Evolutionary conservation across 2,329 filamentous ascomycete species (phyloP).

Genomic region (Fusarium gaditjirri): DNA sequence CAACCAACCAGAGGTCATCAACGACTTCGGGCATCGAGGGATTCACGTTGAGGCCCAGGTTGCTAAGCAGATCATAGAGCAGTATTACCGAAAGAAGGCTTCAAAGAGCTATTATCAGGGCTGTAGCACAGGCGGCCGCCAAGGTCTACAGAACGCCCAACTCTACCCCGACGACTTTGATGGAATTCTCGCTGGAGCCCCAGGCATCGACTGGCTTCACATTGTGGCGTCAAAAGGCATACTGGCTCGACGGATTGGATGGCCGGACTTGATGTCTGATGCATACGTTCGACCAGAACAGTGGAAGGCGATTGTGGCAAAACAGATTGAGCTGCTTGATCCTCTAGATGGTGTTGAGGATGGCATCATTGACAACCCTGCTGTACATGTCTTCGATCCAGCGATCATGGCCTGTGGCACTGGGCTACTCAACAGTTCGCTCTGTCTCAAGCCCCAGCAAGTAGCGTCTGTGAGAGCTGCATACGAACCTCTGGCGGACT

Average conservation of each 20-base stretch:
- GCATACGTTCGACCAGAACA: constrained; percentile 10
- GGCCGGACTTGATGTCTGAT: neutral
- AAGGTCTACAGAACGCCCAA: constrained; percentile 10
- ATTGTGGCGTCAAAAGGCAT: constrained; percentile 15
- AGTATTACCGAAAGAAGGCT: neutral
- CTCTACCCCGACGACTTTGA: constrained; percentile 12
- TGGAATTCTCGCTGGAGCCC: constrained; percentile 1
- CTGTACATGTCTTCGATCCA: neutral
- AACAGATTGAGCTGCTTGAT: constrained; percentile 11
- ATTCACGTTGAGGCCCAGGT: neutral
- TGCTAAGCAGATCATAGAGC: constrained; percentile 4
- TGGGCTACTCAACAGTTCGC: neutral
- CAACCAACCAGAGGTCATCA: neutral
- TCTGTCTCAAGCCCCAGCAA: constrained; percentile 1
- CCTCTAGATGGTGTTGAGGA: constrained; percentile 6
- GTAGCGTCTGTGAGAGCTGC: neutral
- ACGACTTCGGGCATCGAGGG: constrained; percentile 13
- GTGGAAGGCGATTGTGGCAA: neutral
- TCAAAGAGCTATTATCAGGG: constrained; percentile 7
- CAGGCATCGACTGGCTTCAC: constrained; percentile 10
- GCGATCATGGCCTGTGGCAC: neutral
- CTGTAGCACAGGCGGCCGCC: constrained; percentile 1
- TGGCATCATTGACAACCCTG: constrained; percentile 5
- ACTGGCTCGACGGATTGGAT: neutral
- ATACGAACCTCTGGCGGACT: constrained; percentile 6